Evolutionary conservation across 192 early-diverging fungal species (phyloP).

Genomic region (Polychytrium aggregatum): DNA sequence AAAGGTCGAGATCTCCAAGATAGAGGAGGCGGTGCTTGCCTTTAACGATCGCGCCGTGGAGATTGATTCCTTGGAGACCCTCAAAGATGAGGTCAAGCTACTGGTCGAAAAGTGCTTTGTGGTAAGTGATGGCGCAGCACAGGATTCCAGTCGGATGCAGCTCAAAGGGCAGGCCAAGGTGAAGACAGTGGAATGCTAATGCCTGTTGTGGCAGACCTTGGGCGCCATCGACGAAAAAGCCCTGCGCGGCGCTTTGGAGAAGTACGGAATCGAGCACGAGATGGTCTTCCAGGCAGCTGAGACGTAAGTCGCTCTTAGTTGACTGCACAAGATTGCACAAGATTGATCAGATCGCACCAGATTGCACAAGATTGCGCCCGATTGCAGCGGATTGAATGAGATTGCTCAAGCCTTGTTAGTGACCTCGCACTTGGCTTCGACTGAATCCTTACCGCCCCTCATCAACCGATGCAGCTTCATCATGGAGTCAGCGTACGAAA

Average conservation of each 20-base stretch:
- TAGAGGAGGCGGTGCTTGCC: background rate
- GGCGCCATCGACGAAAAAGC: background rate
- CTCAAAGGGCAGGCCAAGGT: background rate
- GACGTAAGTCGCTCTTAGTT: background rate
- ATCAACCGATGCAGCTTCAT: slow-evolving; percentile 2
- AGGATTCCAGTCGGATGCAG: no score
- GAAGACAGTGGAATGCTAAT: background rate
- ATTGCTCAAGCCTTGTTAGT: no score
- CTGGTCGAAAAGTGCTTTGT: background rate
- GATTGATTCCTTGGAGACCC: slow-evolving; percentile 1
- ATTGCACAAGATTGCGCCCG: no score
- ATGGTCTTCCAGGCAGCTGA: background rate
- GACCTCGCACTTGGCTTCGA: no score
- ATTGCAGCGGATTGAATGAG: no score
- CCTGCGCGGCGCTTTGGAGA: background rate
- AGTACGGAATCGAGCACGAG: background rate
- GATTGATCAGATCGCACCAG: no score
- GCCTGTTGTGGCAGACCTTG: background rate
- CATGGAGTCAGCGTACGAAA: slow-evolving; percentile 26
- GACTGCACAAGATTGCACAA: no score
- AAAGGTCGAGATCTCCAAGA: background rate
- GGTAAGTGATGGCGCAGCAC: no score
- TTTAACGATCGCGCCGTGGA: slow-evolving; percentile 5
- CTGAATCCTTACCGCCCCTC: no score
- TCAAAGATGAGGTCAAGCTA: slow-evolving; percentile 2